Conservation (phyloP, 345 rosid species). For the Melaleuca alternifolia region DNA sequence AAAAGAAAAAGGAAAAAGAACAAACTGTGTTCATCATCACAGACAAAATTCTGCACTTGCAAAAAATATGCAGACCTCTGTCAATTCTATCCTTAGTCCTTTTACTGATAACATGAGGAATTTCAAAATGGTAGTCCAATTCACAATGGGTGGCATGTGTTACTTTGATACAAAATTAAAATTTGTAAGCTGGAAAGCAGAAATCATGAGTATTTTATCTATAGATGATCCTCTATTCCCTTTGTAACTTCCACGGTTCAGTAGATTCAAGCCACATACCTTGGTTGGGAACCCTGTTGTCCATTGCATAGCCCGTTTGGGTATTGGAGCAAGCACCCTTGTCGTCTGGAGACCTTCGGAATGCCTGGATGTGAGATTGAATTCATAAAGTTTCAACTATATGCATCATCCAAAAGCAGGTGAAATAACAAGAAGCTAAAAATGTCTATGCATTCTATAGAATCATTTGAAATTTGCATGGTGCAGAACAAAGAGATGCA, state of each 20-base stretch:
- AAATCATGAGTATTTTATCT: background rate
- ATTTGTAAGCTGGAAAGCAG: background rate
- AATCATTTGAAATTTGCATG: background rate
- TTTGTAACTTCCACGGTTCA: background rate
- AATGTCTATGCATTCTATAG: background rate
- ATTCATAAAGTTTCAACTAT: background rate
- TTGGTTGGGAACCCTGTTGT: slow-evolving; percentile 89
- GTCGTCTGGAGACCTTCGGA: slow-evolving; percentile 83
- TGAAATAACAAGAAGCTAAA: background rate
- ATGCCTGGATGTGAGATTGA: slow-evolving; percentile 36
- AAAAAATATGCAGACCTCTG: background rate
- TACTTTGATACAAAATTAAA: background rate
- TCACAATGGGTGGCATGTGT: background rate
- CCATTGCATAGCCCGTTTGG: slow-evolving; percentile 85
- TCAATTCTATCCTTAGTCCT: background rate
- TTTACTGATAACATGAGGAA: background rate
- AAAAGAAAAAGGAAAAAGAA: background rate
- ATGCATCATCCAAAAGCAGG: background rate
- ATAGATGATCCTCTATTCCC: background rate
- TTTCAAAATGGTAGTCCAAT: background rate
- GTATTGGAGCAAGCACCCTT: slow-evolving; percentile 84
- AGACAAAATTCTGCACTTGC: background rate
- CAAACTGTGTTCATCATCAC: background rate
- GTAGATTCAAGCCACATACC: slow-evolving; percentile 19
- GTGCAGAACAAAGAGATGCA: background rate